Evolutionary conservation across 176 grass and related monocot genomes (phyloP).

Genomic region (sorghum (Sorghum bicolor)): DNA sequence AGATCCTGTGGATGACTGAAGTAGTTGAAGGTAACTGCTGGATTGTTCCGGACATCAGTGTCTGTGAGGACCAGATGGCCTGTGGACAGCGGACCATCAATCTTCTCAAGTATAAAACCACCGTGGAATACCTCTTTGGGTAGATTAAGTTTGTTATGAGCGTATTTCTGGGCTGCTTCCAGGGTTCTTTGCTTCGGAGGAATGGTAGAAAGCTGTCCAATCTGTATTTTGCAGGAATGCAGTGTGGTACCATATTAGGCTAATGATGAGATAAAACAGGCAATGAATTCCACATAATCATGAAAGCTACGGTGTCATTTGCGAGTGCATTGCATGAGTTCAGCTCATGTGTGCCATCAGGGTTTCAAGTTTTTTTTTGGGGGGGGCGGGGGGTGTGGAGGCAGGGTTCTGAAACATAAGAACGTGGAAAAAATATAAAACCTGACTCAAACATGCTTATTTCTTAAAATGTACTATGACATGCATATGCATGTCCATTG

Average conservation of each 20-base stretch:
- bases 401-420: background rate
- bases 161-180: constrained; percentile 51
- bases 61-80: constrained; percentile 63
- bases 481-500: background rate
- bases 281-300: background rate
- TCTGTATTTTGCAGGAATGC: constrained; percentile 45
- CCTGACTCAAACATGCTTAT: background rate
- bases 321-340: background rate
- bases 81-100: constrained; percentile 57
- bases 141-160: constrained; percentile 49
- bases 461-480: background rate
- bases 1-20: constrained; percentile 74
- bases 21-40: constrained; percentile 88
- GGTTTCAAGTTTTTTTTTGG: background rate
- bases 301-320: background rate
- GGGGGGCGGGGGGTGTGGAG: background rate
- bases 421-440: background rate
- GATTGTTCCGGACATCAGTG: constrained; percentile 57
- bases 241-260: constrained; percentile 13
- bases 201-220: constrained; percentile 75
- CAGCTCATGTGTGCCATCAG: background rate
- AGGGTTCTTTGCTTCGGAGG: constrained; percentile 66
- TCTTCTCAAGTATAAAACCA: constrained; percentile 79
- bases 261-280: constrained; percentile 2
- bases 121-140: constrained; percentile 72